Evolutionary conservation across 257 asterid genomes (phyloP), one percentile per base, ranked within the genome.

Genomic region (Solanum appendiculatum): DNA sequence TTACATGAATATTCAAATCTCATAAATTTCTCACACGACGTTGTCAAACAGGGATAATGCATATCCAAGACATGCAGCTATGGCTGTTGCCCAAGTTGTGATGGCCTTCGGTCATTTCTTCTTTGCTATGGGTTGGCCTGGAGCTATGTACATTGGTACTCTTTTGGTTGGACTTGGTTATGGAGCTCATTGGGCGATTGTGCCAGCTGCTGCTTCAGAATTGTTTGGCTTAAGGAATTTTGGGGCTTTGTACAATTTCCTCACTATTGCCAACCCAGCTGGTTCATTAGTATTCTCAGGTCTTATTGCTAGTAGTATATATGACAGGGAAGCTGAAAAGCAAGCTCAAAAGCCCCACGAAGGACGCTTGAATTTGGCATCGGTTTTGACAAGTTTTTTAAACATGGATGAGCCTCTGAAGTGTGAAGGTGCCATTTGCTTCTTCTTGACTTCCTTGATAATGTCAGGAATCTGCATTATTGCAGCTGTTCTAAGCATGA

Each of bases 171-270:
- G 99, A 83, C 95, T 96, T 42, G 99, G 98, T 56, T 96, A 96
- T 54, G 99, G 98, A 23, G 98, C 99, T 20, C 98, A 96, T 89
- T 96, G 99, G 99, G 98, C 99, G 0, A 95, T 96, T 23, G 95
- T 96, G 46, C 99, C 98, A 0, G 98, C 98, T 77, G 91, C 98
- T n/a, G 96, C 97, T 39, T 96, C 99, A 0, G 99, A 96, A 90
- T 84, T 95, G 60, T 96, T 95, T 86, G 99, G 98, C 86, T 83
- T 96, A 89, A 96, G 92, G 88, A 96, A 94, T 58, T 96, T 95
- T 39, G 98, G 95, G n/a, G 92, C 92, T n/a, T 44, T 92, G 37
- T 92, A 92, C 87, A 92, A 92, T 74, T 92, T 90, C 86, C 94
- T 92, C 69, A 91, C 93, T 36, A 86, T 92, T 14, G 94, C 94